Evolutionary conservation across 352 stramenopile genomes (phyloP).

Genomic region (Phytophthora brassicae): DNA sequence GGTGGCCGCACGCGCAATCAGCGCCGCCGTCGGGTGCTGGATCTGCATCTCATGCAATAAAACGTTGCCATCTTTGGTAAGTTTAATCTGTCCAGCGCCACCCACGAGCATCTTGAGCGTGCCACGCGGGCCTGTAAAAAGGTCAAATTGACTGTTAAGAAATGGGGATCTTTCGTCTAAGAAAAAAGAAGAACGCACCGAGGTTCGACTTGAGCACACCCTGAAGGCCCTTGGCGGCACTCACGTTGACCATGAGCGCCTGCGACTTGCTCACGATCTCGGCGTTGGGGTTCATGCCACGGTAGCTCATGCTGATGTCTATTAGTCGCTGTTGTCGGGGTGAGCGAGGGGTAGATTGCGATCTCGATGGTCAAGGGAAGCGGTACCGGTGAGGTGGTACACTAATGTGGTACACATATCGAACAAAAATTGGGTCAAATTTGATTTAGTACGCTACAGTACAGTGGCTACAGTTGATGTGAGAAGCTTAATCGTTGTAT

Average conservation of each 20-base stretch:
- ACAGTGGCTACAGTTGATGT: too few species aligned
- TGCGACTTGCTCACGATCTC: slow-evolving; percentile 97
- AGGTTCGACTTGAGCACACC: slow-evolving; percentile 94
- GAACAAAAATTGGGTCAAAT: not conserved
- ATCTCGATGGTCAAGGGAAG: slow-evolving; percentile 27
- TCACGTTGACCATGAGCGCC: slow-evolving; percentile 97
- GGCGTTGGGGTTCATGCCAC: slow-evolving; percentile 93
- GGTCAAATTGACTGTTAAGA: not conserved
- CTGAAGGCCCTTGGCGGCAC: slow-evolving; percentile 96
- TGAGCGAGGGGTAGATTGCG: slow-evolving; percentile 36
- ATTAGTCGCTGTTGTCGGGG: slow-evolving; percentile 2
- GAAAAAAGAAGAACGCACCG: slow-evolving; percentile 42
- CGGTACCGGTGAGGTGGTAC: slow-evolving; percentile 13
- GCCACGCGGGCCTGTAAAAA: slow-evolving; percentile 89
- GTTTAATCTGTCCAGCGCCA: slow-evolving; percentile 98
- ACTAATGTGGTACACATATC: not conserved
- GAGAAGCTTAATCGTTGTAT: too few species aligned
- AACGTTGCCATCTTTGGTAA: slow-evolving; percentile 99
- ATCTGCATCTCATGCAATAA: slow-evolving; percentile 99
- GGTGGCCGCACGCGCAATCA: slow-evolving; percentile 98
- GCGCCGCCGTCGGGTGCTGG: slow-evolving; percentile 97
- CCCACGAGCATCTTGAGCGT: slow-evolving; percentile 99
- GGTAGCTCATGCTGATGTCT: slow-evolving; percentile 55
- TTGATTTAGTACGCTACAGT: too few species aligned
- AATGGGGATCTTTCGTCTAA: slow-evolving; percentile 1